Conservation (phyloP, 768 basidiomycete species). For the Cystofilobasidium macerans region DNA sequence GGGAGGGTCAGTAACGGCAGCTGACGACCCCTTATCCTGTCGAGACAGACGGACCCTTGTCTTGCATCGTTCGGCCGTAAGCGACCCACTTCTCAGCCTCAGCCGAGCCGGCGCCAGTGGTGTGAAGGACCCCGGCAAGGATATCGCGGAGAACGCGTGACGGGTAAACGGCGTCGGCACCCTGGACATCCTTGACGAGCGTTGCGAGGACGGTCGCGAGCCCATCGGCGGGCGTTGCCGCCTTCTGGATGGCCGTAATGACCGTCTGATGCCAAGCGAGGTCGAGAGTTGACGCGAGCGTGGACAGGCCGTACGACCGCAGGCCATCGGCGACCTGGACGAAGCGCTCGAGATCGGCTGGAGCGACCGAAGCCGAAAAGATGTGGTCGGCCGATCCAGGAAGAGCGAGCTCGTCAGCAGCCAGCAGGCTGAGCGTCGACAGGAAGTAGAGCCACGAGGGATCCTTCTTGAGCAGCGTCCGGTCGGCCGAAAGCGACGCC, state of each 20-base stretch:
- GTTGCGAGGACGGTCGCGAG: conserved; percentile 32
- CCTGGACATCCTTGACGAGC: conserved; percentile 35
- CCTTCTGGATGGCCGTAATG: conserved; percentile 25
- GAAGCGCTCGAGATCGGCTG: conserved; percentile 44
- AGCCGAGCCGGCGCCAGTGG: conserved; percentile 47
- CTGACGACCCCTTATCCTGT: not conserved
- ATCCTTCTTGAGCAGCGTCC: conserved; percentile 50
- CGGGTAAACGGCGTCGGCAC: conserved; percentile 47
- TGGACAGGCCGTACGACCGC: conserved; percentile 52
- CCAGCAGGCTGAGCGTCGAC: conserved; percentile 52
- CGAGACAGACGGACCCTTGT: conserved; percentile 45
- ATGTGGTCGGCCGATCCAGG: conserved; percentile 46
- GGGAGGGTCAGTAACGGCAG: not conserved
- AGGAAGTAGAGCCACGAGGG: conserved; percentile 62
- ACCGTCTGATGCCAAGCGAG: conserved; percentile 45
- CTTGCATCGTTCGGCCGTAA: conserved; percentile 56
- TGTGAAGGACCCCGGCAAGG: conserved; percentile 48
- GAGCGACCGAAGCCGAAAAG: conserved; percentile 42
- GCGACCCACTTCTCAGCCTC: conserved; percentile 71
- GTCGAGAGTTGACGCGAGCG: conserved; percentile 40
- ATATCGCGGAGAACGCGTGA: conserved; percentile 52
- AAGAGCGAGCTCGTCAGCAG: conserved; percentile 51
- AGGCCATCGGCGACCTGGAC: conserved; percentile 38
- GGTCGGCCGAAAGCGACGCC: conserved; percentile 49
- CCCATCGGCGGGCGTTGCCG: conserved; percentile 25